These are phyloP conservation scores for Beauveria bassiana DNA, from an alignment of 2,329 filamentous ascomycete species.

Conservation along the genomic window DNA sequence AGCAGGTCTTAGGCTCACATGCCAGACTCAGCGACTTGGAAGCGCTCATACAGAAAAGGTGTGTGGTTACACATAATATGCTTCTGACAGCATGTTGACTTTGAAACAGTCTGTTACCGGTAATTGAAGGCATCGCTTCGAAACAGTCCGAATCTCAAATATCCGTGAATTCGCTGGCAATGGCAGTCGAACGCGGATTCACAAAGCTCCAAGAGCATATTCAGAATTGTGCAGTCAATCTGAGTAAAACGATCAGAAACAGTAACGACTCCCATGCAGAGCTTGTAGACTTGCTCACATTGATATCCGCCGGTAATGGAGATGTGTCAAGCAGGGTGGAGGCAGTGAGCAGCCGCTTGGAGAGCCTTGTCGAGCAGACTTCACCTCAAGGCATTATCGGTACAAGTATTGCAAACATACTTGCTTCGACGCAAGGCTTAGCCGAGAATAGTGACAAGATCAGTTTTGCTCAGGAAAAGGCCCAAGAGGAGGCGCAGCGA, in stretches of 20 bases:
- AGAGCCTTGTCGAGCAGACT: background rate
- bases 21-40: background rate
- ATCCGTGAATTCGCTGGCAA: background rate
- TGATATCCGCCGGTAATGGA: background rate
- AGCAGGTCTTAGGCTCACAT: background rate
- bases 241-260: background rate
- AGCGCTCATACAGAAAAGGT: background rate
- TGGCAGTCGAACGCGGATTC: background rate
- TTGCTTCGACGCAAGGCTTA: background rate
- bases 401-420: background rate
- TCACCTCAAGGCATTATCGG: background rate
- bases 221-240: background rate
- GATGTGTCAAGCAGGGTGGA: slow-evolving; percentile 1
- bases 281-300: background rate
- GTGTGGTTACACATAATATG: background rate
- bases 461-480: background rate
- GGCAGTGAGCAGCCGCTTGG: background rate
- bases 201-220: background rate
- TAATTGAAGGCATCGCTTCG: background rate
- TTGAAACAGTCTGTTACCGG: background rate
- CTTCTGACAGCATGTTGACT: background rate
- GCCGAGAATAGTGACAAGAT: background rate
- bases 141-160: background rate
- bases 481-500: background rate
- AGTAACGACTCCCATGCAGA: background rate